phyloP scores from a whole-genome alignment of 2,329 filamentous ascomycete genomes.

The Akanthomyces muscarius region DNA sequence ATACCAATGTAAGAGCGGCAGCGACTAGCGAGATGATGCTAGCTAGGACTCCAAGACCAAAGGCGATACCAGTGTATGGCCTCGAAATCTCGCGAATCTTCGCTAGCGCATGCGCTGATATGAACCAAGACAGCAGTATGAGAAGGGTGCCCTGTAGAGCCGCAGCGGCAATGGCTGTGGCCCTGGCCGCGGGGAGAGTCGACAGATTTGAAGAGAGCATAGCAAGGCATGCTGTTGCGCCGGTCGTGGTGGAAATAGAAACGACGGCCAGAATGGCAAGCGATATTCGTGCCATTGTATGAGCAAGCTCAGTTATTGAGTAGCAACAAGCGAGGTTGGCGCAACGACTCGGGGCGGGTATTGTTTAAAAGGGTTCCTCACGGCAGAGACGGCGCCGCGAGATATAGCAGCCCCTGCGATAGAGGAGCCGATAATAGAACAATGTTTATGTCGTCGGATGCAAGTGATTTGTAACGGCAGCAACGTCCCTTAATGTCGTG shows the following conservation, averaged over 20 bases:
- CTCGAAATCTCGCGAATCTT: slow-evolving; percentile 25
- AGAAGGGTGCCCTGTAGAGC: slow-evolving; percentile 33
- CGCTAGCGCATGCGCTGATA: slow-evolving; percentile 5
- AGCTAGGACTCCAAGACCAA: slow-evolving; percentile 32
- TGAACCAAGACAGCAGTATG: slow-evolving; percentile 12
- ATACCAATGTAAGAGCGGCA: slow-evolving; percentile 42
- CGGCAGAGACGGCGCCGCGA: slow-evolving; percentile 13
- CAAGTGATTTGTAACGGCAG: neutral
- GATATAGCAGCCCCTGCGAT: neutral
- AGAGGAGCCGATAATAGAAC: neutral
- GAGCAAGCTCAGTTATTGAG: neutral
- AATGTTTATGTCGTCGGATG: neutral
- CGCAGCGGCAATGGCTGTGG: slow-evolving; percentile 36
- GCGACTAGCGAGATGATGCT: slow-evolving; percentile 43
- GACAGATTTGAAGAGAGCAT: slow-evolving; percentile 1
- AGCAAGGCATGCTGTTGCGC: slow-evolving; percentile 1
- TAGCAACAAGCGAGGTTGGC: neutral
- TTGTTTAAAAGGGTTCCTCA: slow-evolving; percentile 4
- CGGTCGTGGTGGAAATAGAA: slow-evolving; percentile 12
- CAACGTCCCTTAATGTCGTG: slow-evolving; percentile 8
- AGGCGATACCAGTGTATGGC: slow-evolving; percentile 25
- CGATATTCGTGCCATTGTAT: slow-evolving; percentile 7
- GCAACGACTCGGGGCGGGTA: neutral
- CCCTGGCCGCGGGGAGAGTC: neutral
- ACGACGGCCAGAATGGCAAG: slow-evolving; percentile 1